These are phyloP conservation scores for Novymonas esmeraldas DNA, from an alignment of 208 protist species.

Conservation along the genomic window DNA sequence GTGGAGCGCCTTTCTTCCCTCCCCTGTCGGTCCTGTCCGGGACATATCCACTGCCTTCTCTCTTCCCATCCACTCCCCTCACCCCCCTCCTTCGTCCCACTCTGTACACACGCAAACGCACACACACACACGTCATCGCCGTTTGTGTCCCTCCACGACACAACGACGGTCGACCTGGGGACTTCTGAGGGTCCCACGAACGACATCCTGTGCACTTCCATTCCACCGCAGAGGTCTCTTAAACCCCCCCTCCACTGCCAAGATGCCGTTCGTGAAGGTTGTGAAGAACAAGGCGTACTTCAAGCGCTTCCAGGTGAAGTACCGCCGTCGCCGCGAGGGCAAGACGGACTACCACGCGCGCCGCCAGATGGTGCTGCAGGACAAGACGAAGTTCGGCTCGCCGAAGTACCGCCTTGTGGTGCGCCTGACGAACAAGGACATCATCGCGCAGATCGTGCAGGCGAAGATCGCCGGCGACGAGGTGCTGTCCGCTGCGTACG, in stretches of 20 bases:
- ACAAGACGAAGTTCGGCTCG: conserved; percentile 99
- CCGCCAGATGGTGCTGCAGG: conserved; percentile 96
- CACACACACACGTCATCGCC: not conserved
- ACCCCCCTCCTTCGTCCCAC: not conserved
- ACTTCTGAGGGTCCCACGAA: too few species aligned
- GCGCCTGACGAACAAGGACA: conserved; percentile 97
- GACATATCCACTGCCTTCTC: too few species aligned
- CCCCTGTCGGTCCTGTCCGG: too few species aligned
- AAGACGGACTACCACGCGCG: conserved; percentile 99
- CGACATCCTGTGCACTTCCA: not conserved
- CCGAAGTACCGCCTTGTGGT: conserved; percentile 99
- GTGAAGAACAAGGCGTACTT: conserved; percentile 97
- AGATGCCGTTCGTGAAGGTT: conserved; percentile 90
- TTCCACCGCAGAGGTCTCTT: not conserved
- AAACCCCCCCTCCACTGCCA: not conserved
- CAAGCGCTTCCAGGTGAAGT: conserved; percentile 99
- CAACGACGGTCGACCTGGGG: too few species aligned
- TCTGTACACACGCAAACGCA: too few species aligned
- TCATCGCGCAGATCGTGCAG: conserved; percentile 97
- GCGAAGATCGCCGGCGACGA: conserved; percentile 96
- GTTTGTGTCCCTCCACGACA: not conserved
- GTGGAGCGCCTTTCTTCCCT: too few species aligned
- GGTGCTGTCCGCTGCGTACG: conserved; percentile 95
- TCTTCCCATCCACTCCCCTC: too few species aligned
- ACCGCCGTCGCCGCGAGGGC: conserved; percentile 96